A percentile compares a stretch with the other conserved stretches of the same genome.
These are phyloP conservation scores for Salvia sclarea DNA, from an alignment of 305 asterid species.

Conservation along the genomic window DNA sequence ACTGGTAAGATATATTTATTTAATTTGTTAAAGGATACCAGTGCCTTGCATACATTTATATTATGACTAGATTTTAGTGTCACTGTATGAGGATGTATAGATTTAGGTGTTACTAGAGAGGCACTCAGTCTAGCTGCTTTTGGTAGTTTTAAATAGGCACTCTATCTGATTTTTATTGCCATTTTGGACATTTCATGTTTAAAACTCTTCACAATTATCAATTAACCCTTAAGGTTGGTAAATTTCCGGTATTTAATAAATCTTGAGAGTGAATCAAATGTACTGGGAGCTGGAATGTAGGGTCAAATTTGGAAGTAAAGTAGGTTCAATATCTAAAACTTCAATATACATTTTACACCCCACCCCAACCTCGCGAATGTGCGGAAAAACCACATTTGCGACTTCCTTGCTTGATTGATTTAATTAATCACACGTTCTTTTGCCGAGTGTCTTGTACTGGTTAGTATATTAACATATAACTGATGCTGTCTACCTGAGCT, in stretches of 20 bases:
- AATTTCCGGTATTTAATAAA: not conserved
- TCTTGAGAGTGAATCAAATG: too few species aligned
- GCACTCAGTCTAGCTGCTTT: conserved; percentile 16
- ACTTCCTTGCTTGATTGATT: conserved; percentile 10
- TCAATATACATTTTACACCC: not conserved
- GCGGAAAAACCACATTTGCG: not conserved
- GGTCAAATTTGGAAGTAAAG: too few species aligned
- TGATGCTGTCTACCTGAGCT: conserved; percentile 20
- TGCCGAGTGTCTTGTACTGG: not conserved
- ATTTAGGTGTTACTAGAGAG: not conserved
- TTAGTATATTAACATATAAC: not conserved
- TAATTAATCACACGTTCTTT: not conserved
- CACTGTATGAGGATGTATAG: not conserved
- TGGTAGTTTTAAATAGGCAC: conserved; percentile 1
- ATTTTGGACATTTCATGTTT: not conserved
- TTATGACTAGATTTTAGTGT: conserved; percentile 1
- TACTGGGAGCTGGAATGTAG: too few species aligned
- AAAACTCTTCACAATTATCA: not conserved
- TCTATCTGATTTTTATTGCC: not conserved
- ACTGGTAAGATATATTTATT: conserved; percentile 44
- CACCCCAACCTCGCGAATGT: not conserved
- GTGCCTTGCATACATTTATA: not conserved
- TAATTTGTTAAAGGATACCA: conserved; percentile 3
- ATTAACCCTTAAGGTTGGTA: not conserved
- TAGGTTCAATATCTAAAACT: too few species aligned